These are phyloP conservation scores for Daldinia decipiens DNA, from an alignment of 495 filamentous ascomycete species.

Conservation along the genomic window DNA sequence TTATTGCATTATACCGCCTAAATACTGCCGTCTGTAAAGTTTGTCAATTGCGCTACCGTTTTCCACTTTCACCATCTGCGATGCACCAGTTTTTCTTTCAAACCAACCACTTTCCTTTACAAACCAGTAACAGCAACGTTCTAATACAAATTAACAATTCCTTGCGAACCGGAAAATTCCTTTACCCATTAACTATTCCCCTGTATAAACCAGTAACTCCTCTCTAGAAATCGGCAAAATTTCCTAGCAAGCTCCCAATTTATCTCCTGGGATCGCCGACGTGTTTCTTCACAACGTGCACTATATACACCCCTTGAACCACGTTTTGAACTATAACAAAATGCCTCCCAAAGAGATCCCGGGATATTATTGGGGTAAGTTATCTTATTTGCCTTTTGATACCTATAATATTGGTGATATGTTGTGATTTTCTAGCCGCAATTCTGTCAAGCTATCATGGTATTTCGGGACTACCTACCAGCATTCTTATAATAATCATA, in stretches of 20 bases:
- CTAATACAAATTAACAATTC: not conserved
- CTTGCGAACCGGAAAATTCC: not conserved
- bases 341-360: conserved; percentile 20
- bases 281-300: not conserved
- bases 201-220: not conserved
- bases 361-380: conserved; percentile 34
- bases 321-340: not conserved
- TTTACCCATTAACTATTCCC: not conserved
- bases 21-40: not conserved
- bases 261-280: not conserved
- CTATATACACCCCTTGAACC: too few species aligned
- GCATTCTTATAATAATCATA: not conserved
- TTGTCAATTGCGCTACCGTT: not conserved
- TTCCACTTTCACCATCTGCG: not conserved
- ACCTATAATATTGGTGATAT: not conserved
- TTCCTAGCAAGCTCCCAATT: not conserved
- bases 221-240: not conserved
- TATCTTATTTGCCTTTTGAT: not conserved
- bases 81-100: not conserved
- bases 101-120: not conserved
- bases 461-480: not conserved
- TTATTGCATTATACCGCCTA: too few species aligned
- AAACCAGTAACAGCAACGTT: not conserved
- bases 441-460: not conserved
- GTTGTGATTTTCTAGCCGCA: not conserved